These are phyloP conservation scores for Mollisia scopiformis DNA, from an alignment of 2,329 filamentous ascomycete species.

Conservation along the genomic window DNA sequence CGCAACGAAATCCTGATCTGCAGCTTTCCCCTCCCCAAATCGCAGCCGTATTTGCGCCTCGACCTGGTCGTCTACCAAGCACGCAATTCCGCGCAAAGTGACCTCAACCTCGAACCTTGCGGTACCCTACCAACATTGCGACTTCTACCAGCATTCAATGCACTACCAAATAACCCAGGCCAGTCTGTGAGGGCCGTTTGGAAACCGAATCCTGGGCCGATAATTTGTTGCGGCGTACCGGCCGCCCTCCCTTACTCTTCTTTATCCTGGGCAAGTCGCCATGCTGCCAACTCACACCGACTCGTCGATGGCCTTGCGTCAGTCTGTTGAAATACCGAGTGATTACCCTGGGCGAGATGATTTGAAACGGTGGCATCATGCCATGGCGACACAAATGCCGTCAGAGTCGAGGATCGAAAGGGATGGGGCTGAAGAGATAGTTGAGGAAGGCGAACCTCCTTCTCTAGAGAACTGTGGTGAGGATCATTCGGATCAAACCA, in stretches of 20 bases:
- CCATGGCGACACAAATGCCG: constrained; percentile 20
- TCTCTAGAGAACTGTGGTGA: constrained; percentile 32
- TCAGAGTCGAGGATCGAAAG: constrained; percentile 12
- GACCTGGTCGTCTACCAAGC: constrained; percentile 11
- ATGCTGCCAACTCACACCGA: constrained; percentile 32
- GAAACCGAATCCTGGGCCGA: not conserved
- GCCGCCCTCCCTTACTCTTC: not conserved
- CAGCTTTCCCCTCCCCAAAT: not conserved
- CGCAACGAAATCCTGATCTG: not conserved
- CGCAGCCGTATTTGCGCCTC: constrained; percentile 13
- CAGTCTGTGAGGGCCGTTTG: constrained; percentile 1
- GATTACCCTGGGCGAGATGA: constrained; percentile 12
- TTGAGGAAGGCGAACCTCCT: constrained; percentile 23
- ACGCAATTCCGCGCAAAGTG: constrained; percentile 27
- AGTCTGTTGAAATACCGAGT: constrained; percentile 31
- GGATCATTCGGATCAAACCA: constrained; percentile 27
- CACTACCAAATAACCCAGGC: constrained; percentile 1
- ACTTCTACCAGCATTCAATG: constrained; percentile 5
- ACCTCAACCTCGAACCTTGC: constrained; percentile 16
- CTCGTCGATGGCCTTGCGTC: constrained; percentile 26
- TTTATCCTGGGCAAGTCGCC: constrained; percentile 7
- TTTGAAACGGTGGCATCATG: constrained; percentile 14
- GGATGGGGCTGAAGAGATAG: constrained; percentile 13
- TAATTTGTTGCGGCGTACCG: constrained; percentile 6
- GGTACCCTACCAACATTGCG: constrained; percentile 2